Base-by-base conservation (phyloP, 305 asterid species). In the Andrographis paniculata region DNA sequence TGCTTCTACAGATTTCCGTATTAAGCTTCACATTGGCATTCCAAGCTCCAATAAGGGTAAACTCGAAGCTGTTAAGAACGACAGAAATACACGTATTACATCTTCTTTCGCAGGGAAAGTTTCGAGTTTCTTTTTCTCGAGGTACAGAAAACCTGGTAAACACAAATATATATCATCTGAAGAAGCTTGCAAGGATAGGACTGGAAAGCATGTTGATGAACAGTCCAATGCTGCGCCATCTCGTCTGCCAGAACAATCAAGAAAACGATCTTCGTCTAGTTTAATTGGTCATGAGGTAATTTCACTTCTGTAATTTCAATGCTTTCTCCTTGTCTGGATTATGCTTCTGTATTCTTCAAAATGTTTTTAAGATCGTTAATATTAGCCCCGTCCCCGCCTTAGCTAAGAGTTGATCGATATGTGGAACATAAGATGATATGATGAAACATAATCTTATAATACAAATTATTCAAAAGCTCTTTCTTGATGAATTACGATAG, bases 121-220 rank as follows among this genome's bases (percentile, higher is more conserved):
- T 52, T 80, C 93, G 6, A 78, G 78, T 69, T 65, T 84, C 49
- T 78, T 84, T 58, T 80, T 75, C 66, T 75, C 75, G 24, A 78
- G 77, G 66, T 75, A 53, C 65, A 84, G 65, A 69, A 81, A 59
- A 50, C 21, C 59, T 63, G 53, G 52, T 46, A 67, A 68, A 60
- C 74, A 61, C 51, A 75, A 70, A 54, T 45, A 60, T 12, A 39
- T 11, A 60, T 46, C 55, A 36, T 50, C 74, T 43, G 76, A 65
- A 49, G 80, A 60, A 36, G 45, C 61, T 30, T 65, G 20, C 52
- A 53, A 60, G 33, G 60, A 56, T 39, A 39, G 50, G 43, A 35
- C 61, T 56, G 62, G 43, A 42, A 45, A 46, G 53, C 62, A 41
- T 17, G 47, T 37, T 53, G 61, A 60, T 17, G 38, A 15, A 9